phyloP scores from a whole-genome alignment of 768 basidiomycete species.

The Clathrus columnatus region DNA sequence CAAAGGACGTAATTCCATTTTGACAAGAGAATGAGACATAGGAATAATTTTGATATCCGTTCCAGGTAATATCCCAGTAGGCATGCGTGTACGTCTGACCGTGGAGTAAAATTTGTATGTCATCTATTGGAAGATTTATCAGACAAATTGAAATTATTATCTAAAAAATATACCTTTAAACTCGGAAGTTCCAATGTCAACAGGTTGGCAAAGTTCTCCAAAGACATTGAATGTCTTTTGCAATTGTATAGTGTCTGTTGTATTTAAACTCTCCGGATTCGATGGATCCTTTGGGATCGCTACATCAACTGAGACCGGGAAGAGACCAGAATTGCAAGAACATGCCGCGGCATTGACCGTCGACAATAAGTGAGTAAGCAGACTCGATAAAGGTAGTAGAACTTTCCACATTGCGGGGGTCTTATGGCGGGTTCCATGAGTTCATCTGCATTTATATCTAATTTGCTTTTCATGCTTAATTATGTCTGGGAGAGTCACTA shows the following conservation, averaged over 20 bases:
- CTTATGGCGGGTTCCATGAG: no score
- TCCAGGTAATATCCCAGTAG: neutral
- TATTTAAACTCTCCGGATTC: neutral
- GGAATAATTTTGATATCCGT: neutral
- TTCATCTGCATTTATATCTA: no score
- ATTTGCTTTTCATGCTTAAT: no score
- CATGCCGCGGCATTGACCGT: neutral
- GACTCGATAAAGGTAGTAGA: neutral
- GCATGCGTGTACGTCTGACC: neutral
- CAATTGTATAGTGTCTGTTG: neutral
- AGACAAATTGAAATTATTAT: neutral
- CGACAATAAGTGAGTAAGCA: neutral
- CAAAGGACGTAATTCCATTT: neutral
- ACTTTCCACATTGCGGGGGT: neutral
- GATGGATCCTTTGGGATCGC: neutral
- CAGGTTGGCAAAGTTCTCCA: neutral
- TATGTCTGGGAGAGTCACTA: no score
- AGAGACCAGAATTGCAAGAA: neutral
- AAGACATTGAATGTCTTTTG: neutral
- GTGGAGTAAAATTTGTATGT: neutral
- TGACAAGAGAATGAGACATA: neutral
- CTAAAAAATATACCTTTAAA: neutral
- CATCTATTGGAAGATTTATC: neutral
- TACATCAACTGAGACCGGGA: neutral
- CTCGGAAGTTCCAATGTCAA: neutral